Evolutionary conservation across 108 stramenopile genomes (phyloP), one percentile per base, ranked within the genome.

Genomic region (Skeletonema marinoi): DNA sequence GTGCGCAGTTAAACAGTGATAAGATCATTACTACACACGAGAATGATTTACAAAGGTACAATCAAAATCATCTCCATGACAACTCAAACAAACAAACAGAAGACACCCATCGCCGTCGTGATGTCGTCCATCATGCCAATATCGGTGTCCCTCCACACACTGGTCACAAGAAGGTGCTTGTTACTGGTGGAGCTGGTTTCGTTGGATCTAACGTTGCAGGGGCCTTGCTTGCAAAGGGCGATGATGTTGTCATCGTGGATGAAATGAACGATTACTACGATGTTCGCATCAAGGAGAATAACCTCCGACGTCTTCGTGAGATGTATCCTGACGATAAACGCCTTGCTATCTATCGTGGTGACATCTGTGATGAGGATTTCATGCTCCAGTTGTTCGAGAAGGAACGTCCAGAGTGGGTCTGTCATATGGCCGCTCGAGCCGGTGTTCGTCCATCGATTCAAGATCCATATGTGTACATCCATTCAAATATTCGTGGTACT

Each of bases 251-350:
- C 17, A 88, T 98, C 58, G 92, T 99, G 19, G 98, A 99, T 78
- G 98, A 99, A 80, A 93, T 99, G 85, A 99, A 99, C 78, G 97
- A 98, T 68, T 99, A 99, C 83, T 99, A 99, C 72, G 97, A 97
- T 74, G 91, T 95, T 7, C 68, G 70, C 51, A 85, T 96, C 80
- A 99, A 99, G 92, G 87, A 93, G 36, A 61, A 83, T 63, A 99
- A 98, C 80, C 71, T 99, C 31, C 65, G 69, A 11, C 85, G 86
- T 44, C 82, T 98, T 29, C 65, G 60, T 14, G 73, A 77, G 25
- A 42, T 80, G n/a, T 89, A 75, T 39, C 80, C 81, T 2, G 74
- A 78, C 8, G 59, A 86, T 11, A 63, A 65, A 5, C 76, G 88
- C 3, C 69, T 93, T 6, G 30, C 81, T n/a, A 87, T 95, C 66